A percentile compares a stretch with the other conserved stretches of the same genome.
Evolutionary conservation across 805 yeast genomes (phyloP).

Genomic region (Suhomyces pyralidae): DNA sequence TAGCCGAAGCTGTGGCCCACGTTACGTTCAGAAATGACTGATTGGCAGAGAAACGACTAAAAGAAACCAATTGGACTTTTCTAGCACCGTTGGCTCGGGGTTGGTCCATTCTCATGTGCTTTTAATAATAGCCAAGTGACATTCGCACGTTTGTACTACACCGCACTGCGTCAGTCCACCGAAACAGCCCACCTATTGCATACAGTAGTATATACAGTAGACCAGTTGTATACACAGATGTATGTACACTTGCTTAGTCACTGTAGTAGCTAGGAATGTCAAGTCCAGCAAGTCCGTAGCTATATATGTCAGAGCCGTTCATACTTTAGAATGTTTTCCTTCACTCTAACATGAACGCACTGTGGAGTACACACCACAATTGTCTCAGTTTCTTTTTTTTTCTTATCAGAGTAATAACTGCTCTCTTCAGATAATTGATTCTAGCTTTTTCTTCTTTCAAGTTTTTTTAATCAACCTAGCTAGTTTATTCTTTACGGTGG

Average conservation of each 20-base stretch:
- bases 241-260: background rate
- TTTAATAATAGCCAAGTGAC: background rate
- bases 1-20: background rate
- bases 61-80: background rate
- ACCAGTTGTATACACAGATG: too few relatives aligned
- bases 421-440: background rate
- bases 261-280: background rate
- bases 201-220: background rate
- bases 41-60: background rate
- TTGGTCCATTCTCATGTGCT: background rate
- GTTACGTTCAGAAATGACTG: background rate
- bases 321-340: background rate
- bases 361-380: constrained; percentile 2
- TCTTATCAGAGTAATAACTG: background rate
- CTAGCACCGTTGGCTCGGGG: background rate
- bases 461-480: background rate
- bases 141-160: background rate
- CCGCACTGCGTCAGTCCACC: background rate
- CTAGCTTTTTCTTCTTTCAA: background rate
- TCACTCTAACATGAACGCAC: background rate
- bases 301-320: background rate
- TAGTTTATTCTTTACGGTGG: background rate
- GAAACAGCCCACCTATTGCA: background rate
- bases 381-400: background rate
- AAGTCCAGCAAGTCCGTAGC: background rate